Percentiles rank a stretch among this genome's conserved stretches.
Evolutionary conservation across 2,329 filamentous ascomycete species (phyloP).

Genomic region (Xylariaceae sp.): DNA sequence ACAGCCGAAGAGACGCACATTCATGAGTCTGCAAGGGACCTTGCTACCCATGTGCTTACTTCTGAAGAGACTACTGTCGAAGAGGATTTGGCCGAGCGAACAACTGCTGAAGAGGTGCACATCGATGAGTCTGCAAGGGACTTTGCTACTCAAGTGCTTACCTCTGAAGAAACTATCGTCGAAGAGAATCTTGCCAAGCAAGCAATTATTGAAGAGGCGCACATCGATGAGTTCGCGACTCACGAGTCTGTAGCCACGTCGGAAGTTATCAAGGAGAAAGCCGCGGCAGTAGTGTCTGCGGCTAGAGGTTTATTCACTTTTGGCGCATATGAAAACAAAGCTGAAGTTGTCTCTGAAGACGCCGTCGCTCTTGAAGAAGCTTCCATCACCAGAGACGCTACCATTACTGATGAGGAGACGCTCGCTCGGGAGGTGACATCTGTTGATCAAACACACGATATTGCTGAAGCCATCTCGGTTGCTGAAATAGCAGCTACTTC

Average conservation of each 20-base stretch:
- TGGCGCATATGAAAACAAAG: not conserved
- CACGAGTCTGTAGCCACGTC: conserved; percentile 4
- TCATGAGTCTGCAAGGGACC: not conserved
- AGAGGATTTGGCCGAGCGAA: not conserved
- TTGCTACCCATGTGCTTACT: not conserved
- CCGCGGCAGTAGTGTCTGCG: not conserved
- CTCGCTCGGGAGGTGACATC: not conserved
- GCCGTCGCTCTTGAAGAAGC: not conserved
- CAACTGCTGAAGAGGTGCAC: not conserved
- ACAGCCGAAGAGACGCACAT: not conserved
- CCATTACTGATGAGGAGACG: conserved; percentile 1
- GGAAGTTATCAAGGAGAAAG: not conserved
- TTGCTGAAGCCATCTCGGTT: not conserved
- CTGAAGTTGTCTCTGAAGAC: not conserved
- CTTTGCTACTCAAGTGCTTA: not conserved
- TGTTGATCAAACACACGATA: not conserved
- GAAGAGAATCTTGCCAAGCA: not conserved
- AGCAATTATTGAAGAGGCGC: not conserved
- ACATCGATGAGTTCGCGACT: not conserved
- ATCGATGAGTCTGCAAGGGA: not conserved
- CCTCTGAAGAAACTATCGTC: not conserved
- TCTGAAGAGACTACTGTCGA: not conserved
- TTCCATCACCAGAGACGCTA: not conserved
- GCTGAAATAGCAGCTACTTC: not conserved
- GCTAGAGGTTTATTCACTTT: not conserved